Base-by-base conservation (phyloP, 1,284 basidiomycete genomes). In the Sporisorium exsertum region DNA sequence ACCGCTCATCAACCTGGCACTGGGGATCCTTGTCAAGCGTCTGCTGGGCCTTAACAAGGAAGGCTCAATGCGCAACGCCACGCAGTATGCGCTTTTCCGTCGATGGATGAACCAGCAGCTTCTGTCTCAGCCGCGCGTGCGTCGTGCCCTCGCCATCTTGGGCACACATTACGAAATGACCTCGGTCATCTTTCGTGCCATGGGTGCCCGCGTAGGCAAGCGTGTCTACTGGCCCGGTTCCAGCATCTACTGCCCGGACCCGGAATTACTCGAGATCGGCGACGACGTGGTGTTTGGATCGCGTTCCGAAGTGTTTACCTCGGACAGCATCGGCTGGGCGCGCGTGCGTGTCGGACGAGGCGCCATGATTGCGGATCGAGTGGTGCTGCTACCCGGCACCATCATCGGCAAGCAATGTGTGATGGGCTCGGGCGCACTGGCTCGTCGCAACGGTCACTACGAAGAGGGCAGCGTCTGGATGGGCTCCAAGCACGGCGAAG, bases 101-200 rank as follows among this genome's bases (percentile, higher is more conserved):
- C 79, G 82, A 53, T 85, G 84, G 84, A 71, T 85, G 67, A 78
- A 78, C 53, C 64, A 65, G 51, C 80, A 81, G 72, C 77, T 85
- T 20, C 78, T 84, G 2, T 82, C 76, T 20, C 84, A 84, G 64
- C 70, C 78, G 6, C 78, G 79, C 42, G 72, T 85, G 22, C 78
- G 79, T 51, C 79, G 80, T 22, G 83, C 84, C 18, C 72, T 85
- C 24, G 65, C 76, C 33, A 80, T 85, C 51, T 65, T 85, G 35
- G 84, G 84, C 40, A 85, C 84, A 15, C 84, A 85, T 65, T 85
- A 85, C 75, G 84, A 85, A 53, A 85, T 85, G 84, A 80, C 78
- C 8, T 85, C 84, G 53, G 83, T 84, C 53, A 73, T 85, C 49
- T 85, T 81, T 73, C 81, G 84, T 61, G 81, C 82, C 9, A 84